These are phyloP conservation scores for Haplosporangium sp. DNA, from an alignment of 371 early-diverging fungal genomes.

Conservation along the genomic window DNA sequence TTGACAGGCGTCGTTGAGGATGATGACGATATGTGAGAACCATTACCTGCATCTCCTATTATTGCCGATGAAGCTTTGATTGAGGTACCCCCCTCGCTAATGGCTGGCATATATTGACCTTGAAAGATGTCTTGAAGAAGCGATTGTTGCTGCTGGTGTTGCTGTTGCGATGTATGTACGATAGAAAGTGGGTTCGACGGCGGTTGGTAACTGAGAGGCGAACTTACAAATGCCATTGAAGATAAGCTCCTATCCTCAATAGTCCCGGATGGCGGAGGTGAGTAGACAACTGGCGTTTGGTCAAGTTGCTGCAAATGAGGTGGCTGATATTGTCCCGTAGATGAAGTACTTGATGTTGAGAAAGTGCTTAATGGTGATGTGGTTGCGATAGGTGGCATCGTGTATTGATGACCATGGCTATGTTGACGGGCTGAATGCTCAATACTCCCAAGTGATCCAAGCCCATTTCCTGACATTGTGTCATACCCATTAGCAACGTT, in stretches of 20 bases:
- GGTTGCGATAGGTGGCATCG: not conserved
- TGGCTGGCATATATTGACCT: conserved; percentile 7
- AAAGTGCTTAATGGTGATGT: not conserved
- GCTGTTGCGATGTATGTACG: not conserved
- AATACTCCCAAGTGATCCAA: not conserved
- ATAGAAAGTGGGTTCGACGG: conserved; percentile 18
- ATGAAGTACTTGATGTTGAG: not conserved
- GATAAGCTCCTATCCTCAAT: conserved; percentile 6
- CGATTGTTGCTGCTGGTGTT: conserved; percentile 10
- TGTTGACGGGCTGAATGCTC: not conserved
- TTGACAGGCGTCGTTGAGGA: not conserved
- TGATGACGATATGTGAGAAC: not conserved
- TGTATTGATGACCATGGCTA: not conserved
- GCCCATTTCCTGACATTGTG: conserved; percentile 1
- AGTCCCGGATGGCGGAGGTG: not conserved
- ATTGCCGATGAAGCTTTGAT: not conserved
- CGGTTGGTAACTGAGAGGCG: conserved; percentile 34
- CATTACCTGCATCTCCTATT: not conserved
- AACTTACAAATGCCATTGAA: conserved; percentile 23
- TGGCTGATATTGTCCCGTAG: conserved; percentile 5
- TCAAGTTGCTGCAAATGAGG: not conserved
- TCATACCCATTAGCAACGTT: not conserved
- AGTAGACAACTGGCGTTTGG: conserved; percentile 11
- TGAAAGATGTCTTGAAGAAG: conserved; percentile 15
- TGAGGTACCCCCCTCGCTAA: not conserved